Percentiles rank a stretch among this genome's conserved stretches.
These are phyloP conservation scores for Osmanthus fragrans DNA, from an alignment of 257 asterid genomes.

Conservation along the genomic window DNA sequence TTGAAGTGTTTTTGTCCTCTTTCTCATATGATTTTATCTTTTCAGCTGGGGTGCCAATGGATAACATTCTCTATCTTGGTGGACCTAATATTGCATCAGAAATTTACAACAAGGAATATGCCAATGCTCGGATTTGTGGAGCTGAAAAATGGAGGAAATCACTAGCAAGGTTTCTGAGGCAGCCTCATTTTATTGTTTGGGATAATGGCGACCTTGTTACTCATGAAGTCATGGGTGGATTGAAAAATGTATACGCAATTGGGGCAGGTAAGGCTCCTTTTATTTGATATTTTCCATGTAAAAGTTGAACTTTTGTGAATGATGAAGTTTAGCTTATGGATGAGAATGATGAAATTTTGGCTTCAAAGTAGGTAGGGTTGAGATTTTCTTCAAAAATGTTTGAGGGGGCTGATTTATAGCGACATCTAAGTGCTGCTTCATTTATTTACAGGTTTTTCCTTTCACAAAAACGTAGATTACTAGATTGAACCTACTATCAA, in stretches of 20 bases:
- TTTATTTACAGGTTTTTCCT: not conserved
- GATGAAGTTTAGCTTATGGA: not conserved
- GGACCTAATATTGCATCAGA: slow-evolving; percentile 95
- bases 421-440: not conserved
- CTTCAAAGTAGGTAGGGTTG: not conserved
- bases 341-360: not conserved
- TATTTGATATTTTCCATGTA: slow-evolving; percentile 8
- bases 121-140: slow-evolving; percentile 91
- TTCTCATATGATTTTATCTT: slow-evolving; percentile 25
- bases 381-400: not conserved
- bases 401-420: not conserved
- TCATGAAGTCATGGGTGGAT: slow-evolving; percentile 94
- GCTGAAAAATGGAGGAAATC: slow-evolving; percentile 90
- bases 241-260: slow-evolving; percentile 85
- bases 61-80: slow-evolving; percentile 87
- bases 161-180: slow-evolving; percentile 78
- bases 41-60: slow-evolving; percentile 76
- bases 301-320: not conserved
- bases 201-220: slow-evolving; percentile 86
- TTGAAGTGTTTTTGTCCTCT: slow-evolving; percentile 9
- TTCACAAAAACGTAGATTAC: not conserved
- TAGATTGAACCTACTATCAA: not conserved
- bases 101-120: slow-evolving; percentile 85
- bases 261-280: slow-evolving; percentile 65
- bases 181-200: slow-evolving; percentile 93